phyloP scores from a whole-genome alignment of 805 yeast species.

The Cyberlindnera maritima region DNA sequence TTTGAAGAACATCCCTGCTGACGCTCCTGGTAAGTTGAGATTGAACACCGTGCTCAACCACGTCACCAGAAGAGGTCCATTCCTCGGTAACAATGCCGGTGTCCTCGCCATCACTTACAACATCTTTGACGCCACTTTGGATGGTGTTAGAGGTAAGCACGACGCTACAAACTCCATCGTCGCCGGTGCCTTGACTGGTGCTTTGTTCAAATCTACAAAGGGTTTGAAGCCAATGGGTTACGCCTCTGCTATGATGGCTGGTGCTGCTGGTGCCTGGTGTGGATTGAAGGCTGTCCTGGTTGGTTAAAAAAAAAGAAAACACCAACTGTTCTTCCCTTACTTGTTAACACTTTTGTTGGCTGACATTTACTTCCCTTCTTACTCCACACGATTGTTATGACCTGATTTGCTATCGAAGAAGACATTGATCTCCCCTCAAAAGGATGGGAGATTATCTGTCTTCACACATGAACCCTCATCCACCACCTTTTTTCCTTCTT shows the following conservation, averaged over 20 bases:
- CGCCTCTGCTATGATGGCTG: constrained; percentile 80
- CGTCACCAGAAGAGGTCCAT: constrained; percentile 94
- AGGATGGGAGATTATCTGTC: not conserved
- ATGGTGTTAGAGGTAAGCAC: constrained; percentile 81
- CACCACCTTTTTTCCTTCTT: not conserved
- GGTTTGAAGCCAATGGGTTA: constrained; percentile 88
- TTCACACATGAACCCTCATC: not conserved
- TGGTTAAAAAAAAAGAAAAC: constrained; percentile 5
- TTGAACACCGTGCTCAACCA: constrained; percentile 89
- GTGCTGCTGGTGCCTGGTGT: constrained; percentile 92
- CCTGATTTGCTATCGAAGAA: constrained; percentile 1
- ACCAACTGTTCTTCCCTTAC: too few relatives aligned
- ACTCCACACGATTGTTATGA: constrained; percentile 12
- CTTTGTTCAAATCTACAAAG: constrained; percentile 78
- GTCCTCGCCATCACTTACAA: constrained; percentile 89
- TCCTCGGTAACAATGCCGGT: constrained; percentile 92
- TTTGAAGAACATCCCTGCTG: constrained; percentile 67
- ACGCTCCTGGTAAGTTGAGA: constrained; percentile 76
- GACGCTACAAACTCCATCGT: constrained; percentile 80
- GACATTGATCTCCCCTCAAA: not conserved
- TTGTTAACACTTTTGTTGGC: not conserved
- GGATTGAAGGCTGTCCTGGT: constrained; percentile 52
- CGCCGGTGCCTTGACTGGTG: constrained; percentile 93
- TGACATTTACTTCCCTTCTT: not conserved
- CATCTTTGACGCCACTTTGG: constrained; percentile 75